Percentiles rank a stretch among this genome's conserved stretches.
Evolutionary conservation across 768 basidiomycete genomes (phyloP).

Genomic region (Phylloporus arenicola): DNA sequence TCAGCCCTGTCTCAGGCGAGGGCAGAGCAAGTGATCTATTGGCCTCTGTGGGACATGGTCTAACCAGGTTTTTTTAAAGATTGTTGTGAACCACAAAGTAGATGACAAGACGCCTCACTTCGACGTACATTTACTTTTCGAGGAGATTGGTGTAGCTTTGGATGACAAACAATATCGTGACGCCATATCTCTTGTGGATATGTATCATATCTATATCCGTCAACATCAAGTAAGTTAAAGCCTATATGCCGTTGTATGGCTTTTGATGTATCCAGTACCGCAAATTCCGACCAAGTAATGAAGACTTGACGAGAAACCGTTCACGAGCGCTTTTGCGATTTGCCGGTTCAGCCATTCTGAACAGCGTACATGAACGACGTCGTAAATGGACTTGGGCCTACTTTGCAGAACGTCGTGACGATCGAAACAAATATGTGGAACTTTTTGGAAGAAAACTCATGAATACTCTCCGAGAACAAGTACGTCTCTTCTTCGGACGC

Average conservation of each 20-base stretch:
- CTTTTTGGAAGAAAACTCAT: conserved; percentile 75
- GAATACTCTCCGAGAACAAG: conserved; percentile 47
- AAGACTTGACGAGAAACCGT: conserved; percentile 52
- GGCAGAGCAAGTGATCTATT: conserved; percentile 57
- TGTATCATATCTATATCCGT: conserved; percentile 93
- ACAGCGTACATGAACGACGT: conserved; percentile 77
- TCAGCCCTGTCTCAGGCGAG: conserved; percentile 94
- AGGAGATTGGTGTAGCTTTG: conserved; percentile 87
- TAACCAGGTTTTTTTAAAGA: conserved; percentile 34
- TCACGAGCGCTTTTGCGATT: conserved; percentile 70
- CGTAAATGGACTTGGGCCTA: conserved; percentile 90
- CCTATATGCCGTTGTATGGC: not conserved
- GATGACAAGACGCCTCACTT: conserved; percentile 74
- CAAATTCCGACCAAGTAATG: conserved; percentile 66
- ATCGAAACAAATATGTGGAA: conserved; percentile 77
- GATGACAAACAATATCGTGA: conserved; percentile 95
- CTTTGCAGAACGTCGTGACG: conserved; percentile 83
- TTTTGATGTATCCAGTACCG: conserved; percentile 50
- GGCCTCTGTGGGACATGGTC: not conserved
- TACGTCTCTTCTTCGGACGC: conserved; percentile 30
- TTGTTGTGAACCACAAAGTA: conserved; percentile 76
- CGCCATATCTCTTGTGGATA: conserved; percentile 86
- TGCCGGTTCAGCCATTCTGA: conserved; percentile 73
- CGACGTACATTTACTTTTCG: conserved; percentile 82
- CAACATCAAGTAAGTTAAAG: conserved; percentile 58